phyloP scores from a whole-genome alignment of 1,139 yeast species.

The Suzukiozyma palmioleophila region DNA sequence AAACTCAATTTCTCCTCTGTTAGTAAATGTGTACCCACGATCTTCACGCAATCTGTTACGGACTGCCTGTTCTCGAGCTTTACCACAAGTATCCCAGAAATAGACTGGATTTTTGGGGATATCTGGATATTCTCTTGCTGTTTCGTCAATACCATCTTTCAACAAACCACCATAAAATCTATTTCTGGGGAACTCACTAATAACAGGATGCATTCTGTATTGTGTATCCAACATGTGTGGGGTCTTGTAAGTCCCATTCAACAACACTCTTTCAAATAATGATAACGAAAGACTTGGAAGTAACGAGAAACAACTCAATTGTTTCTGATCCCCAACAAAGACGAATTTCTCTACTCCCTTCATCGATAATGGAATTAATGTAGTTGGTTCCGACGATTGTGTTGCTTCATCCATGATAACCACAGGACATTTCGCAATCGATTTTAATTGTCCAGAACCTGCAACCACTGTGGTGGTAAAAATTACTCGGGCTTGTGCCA shows the following conservation, averaged over 20 bases:
- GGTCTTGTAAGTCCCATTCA: slow-evolving; percentile 51
- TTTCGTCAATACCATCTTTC: slow-evolving; percentile 56
- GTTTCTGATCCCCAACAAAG: slow-evolving; percentile 70
- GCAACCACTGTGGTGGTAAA: slow-evolving; percentile 71
- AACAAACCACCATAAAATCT: slow-evolving; percentile 52
- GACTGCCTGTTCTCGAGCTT: slow-evolving; percentile 40
- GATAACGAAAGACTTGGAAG: slow-evolving; percentile 58
- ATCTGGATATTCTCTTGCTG: slow-evolving; percentile 39
- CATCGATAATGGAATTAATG: slow-evolving; percentile 65
- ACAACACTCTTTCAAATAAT: slow-evolving; percentile 53
- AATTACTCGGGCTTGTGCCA: slow-evolving; percentile 64
- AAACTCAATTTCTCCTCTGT: slow-evolving; percentile 47
- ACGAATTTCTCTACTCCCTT: slow-evolving; percentile 64
- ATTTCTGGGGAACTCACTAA: slow-evolving; percentile 59
- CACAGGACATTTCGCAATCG: slow-evolving; percentile 54
- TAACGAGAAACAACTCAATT: slow-evolving; percentile 62
- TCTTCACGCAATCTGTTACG: slow-evolving; percentile 43
- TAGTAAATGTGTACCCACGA: slow-evolving; percentile 51
- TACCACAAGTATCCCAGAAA: slow-evolving; percentile 49
- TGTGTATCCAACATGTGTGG: slow-evolving; percentile 71
- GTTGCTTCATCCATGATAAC: slow-evolving; percentile 63
- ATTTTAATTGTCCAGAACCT: slow-evolving; percentile 60
- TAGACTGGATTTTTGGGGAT: slow-evolving; percentile 44
- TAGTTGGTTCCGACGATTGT: slow-evolving; percentile 67
- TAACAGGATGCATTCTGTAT: slow-evolving; percentile 68